phyloP scores from a whole-genome alignment of 2,329 filamentous ascomycete genomes.

The Stagonosporopsis vannaccii region DNA sequence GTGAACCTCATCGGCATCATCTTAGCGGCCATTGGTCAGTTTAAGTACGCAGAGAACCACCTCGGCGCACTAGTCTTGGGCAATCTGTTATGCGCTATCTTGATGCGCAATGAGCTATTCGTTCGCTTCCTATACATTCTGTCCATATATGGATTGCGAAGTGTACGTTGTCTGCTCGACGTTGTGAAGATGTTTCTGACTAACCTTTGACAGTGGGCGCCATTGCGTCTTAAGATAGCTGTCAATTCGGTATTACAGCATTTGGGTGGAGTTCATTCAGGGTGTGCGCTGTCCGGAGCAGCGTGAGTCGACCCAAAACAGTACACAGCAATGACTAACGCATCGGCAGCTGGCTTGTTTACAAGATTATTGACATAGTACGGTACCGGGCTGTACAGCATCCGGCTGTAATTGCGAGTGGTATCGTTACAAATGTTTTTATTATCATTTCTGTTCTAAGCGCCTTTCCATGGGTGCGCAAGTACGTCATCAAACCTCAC shows the following conservation, averaged over 20 bases:
- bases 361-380: constrained; percentile 46
- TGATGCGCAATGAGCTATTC: constrained; percentile 45
- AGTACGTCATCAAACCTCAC: constrained; percentile 25
- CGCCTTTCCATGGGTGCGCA: constrained; percentile 47
- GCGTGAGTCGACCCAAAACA: constrained; percentile 27
- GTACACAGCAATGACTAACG: constrained; percentile 15
- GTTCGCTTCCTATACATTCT: constrained; percentile 44
- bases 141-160: constrained; percentile 40
- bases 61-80: constrained; percentile 44
- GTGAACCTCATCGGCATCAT: constrained; percentile 43
- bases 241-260: constrained; percentile 45
- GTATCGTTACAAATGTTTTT: constrained; percentile 44
- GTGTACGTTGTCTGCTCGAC: neutral
- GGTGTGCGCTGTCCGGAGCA: constrained; percentile 45
- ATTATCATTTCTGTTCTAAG: constrained; percentile 47
- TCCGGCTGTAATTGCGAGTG: constrained; percentile 40
- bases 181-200: constrained; percentile 5
- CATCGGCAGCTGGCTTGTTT: constrained; percentile 41
- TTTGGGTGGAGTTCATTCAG: constrained; percentile 46
- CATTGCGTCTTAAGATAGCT: constrained; percentile 38
- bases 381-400: constrained; percentile 43
- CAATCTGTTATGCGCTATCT: constrained; percentile 41
- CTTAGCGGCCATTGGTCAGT: constrained; percentile 36
- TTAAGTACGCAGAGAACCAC: constrained; percentile 44
- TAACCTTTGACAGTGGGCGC: constrained; percentile 38